Conservation (phyloP, 1,139 yeast genomes). For the Diutina pseudorugosa region DNA sequence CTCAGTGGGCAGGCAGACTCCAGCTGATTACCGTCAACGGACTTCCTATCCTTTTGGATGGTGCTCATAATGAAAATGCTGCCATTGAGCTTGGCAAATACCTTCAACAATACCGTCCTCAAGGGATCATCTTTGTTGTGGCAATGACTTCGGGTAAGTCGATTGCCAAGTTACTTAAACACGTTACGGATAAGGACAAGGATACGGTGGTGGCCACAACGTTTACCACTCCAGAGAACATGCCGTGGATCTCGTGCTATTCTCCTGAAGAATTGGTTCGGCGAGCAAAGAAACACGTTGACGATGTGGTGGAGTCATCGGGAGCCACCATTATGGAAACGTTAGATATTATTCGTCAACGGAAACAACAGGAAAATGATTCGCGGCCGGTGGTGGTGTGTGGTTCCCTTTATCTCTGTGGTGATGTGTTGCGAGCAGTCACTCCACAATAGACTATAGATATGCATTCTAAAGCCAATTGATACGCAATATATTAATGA, state of each 20-base stretch:
- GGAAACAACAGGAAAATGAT: constrained; percentile 12
- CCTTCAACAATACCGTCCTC: constrained; percentile 10
- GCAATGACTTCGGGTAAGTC: constrained; percentile 73
- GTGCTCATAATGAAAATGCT: constrained; percentile 87
- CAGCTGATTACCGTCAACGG: constrained; percentile 25
- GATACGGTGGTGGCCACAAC: constrained; percentile 53
- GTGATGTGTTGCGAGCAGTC: constrained; percentile 24
- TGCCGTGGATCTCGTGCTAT: constrained; percentile 80
- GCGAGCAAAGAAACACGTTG: constrained; percentile 19
- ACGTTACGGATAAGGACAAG: constrained; percentile 27
- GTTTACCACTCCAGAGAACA: constrained; percentile 64
- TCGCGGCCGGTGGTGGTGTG: constrained; percentile 43
- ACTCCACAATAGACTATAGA: neutral
- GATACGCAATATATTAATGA: too few relatives aligned
- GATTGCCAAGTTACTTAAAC: constrained; percentile 36
- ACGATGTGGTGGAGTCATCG: constrained; percentile 6
- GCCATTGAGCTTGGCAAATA: constrained; percentile 49
- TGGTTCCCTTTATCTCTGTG: constrained; percentile 70
- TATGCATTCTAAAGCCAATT: too few relatives aligned
- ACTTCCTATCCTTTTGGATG: constrained; percentile 52
- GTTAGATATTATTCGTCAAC: constrained; percentile 9
- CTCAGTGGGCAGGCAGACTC: constrained; percentile 54
- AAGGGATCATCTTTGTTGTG: constrained; percentile 46
- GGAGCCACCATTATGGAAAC: constrained; percentile 12
- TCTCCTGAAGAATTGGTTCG: constrained; percentile 23